Conservation (phyloP, 1,139 yeast species). For the Nakaseomyces nivariensis region DNA sequence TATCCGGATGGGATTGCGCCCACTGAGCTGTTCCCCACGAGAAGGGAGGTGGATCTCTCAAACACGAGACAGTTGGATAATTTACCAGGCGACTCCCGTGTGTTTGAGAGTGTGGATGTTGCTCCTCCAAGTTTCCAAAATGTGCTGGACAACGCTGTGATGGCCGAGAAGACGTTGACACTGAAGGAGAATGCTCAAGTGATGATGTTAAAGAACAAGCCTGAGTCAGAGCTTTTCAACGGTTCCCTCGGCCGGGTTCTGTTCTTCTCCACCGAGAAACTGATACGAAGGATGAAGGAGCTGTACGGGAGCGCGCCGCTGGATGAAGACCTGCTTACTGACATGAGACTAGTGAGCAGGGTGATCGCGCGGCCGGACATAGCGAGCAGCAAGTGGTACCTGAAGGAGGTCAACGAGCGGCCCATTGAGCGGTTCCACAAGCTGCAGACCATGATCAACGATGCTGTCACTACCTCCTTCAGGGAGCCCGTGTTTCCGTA, state of each 20-base stretch:
- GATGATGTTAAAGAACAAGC: constrained; percentile 86
- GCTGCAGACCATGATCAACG: constrained; percentile 29
- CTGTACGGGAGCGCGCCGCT: constrained; percentile 10
- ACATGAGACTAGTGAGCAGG: constrained; percentile 29
- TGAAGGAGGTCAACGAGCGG: constrained; percentile 17
- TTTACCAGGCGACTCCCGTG: constrained; percentile 33
- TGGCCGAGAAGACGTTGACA: constrained; percentile 56
- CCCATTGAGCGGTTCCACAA: constrained; percentile 14
- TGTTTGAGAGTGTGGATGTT: constrained; percentile 44
- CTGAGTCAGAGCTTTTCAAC: constrained; percentile 68
- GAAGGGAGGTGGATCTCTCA: constrained; percentile 64
- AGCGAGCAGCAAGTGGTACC: constrained; percentile 19
- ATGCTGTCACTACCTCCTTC: constrained; percentile 30
- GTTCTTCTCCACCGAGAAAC: constrained; percentile 27
- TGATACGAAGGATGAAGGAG: constrained; percentile 19
- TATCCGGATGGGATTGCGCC: constrained; percentile 73
- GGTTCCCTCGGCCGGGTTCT: constrained; percentile 80
- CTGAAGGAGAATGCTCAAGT: constrained; percentile 86
- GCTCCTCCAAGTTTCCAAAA: constrained; percentile 19
- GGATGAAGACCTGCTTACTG: constrained; percentile 22
- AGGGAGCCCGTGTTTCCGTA: constrained; percentile 37
- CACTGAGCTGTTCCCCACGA: constrained; percentile 67
- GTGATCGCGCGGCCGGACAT: constrained; percentile 24
- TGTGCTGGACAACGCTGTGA: constrained; percentile 43
- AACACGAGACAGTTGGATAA: constrained; percentile 45